Base-by-base conservation (phyloP, 352 stramenopile species). In the Pythium chondricola region DNA sequence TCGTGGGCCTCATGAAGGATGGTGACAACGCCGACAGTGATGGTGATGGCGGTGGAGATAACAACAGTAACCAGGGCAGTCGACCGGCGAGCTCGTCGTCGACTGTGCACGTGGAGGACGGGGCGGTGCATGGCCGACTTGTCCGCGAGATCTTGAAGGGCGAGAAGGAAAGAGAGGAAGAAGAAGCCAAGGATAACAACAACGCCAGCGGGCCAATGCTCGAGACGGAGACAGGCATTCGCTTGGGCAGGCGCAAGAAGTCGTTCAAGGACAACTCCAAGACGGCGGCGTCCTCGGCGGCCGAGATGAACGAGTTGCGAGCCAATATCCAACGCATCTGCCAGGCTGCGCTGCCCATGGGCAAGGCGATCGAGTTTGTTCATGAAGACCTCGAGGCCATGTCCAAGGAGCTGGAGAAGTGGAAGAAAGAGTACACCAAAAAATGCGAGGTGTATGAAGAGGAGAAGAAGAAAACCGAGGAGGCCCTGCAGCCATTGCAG, bases 341-440 rank as follows among this genome's bases (percentile, higher is more conserved):
- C 44, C 86, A 98, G 65, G 85, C 82, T 6, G 92, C 89, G 2
- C 88, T 94, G 24, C 91, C 86, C 6, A 75, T 97, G 35, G 89
- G 82, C 14, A 89, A 93, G 43, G 96, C 81, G 48, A 90, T 98
- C 55, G 87, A 97, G 66, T 97, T 94, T 67, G 86, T 98, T 17
- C 76, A 95, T 55, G 85, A 97, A 52, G 93, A 98, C 65, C 62
- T 98, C 54, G 85, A 90, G 31, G 71, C 79, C n/a, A 98, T 98
- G 90, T 75, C 71, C 6, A 93, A 90, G 51, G 93, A 98, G 61
- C 81, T 97, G 27, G 81, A 93, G 38, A 76, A 88, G 46, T 98
- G 93, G 93, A 77, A 81, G 37, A 80, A 76, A 26, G 80, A 96
- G 61, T 90, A 92, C 49, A 58, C 71, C 25, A 69, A 71, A 24